Base-by-base conservation (phyloP, 495 filamentous ascomycete species). In the Penicillium subrubescens region DNA sequence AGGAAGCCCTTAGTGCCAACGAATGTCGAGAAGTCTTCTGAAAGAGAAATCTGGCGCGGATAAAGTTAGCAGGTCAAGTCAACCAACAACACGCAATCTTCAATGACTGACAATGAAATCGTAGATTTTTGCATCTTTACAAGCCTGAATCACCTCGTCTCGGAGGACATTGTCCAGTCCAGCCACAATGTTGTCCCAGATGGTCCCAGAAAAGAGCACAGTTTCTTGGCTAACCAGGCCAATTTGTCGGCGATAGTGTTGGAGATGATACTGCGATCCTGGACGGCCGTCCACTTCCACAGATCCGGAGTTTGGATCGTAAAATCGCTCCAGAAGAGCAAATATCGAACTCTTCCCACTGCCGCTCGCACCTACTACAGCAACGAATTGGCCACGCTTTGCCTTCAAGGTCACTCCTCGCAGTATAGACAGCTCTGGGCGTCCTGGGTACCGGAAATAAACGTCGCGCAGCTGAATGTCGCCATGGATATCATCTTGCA, bases 201-300 rank as follows among this genome's bases (percentile, higher is more conserved):
- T 89, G 0, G 88, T 91, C 12, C 92, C 92, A 60, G 92, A 89
- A 75, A 93, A 94, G n/a, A 95, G 74, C 0, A 89, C 93, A 12
- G 92, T 90, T 65, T 96, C 91, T 71, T 96, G 92, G 53, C 85
- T 88, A 7, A 96, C 92, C 25, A 96, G 86, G 5, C 91, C 87
- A 27, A 96, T 73, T 70, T 87, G 85, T 19, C 79, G 83, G 27
- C 92, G 85, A 74, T 95, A 94, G 27, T 87, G 81, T 70, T 88
- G 19, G 0, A 57, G 5, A 29, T 62, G 35, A 5, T 48, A 57
- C 5, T 25, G 21, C 12, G 25, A 27, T 2, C 51, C 25, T 15
- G 23, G 10, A 11, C 48, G 14, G 23, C 58, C 35, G 37, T 84
- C 91, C 29, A 92, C 79, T 53, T 82, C 87, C 37, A 93, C 76